Evolutionary conservation across 306 rosid genomes (phyloP).

Genomic region (Sicyos edulis): DNA sequence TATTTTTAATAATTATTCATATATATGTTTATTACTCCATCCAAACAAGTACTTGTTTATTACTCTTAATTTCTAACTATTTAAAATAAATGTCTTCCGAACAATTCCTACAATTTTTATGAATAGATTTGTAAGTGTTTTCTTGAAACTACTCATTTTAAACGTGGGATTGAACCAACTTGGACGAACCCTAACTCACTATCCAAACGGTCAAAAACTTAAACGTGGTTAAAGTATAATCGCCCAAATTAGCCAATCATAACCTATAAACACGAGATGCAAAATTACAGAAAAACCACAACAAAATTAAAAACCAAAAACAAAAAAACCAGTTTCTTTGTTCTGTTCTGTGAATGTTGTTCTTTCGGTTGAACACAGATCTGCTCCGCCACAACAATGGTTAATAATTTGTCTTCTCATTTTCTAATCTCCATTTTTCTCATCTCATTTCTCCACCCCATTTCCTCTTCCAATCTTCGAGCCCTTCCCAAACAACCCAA

Average conservation of each 20-base stretch:
- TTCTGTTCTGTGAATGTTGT: neutral
- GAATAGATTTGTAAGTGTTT: no score
- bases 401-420: conserved; percentile 20
- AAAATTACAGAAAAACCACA: neutral
- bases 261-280: neutral
- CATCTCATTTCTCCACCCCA: conserved; percentile 27
- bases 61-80: no score
- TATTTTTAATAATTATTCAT: no score
- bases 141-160: no score
- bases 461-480: conserved; percentile 25
- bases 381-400: conserved; percentile 33
- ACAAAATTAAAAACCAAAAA: neutral
- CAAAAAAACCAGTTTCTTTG: neutral
- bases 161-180: no score
- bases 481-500: conserved; percentile 22
- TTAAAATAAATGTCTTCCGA: no score
- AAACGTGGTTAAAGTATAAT: neutral
- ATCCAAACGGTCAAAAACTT: neutral
- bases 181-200: no score
- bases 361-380: neutral
- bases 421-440: conserved; percentile 22
- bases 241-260: neutral
- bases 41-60: no score
- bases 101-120: no score
- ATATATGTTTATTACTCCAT: no score